Conservation (phyloP, 257 asterid genomes). For the Nicotiana obtusifolia region DNA sequence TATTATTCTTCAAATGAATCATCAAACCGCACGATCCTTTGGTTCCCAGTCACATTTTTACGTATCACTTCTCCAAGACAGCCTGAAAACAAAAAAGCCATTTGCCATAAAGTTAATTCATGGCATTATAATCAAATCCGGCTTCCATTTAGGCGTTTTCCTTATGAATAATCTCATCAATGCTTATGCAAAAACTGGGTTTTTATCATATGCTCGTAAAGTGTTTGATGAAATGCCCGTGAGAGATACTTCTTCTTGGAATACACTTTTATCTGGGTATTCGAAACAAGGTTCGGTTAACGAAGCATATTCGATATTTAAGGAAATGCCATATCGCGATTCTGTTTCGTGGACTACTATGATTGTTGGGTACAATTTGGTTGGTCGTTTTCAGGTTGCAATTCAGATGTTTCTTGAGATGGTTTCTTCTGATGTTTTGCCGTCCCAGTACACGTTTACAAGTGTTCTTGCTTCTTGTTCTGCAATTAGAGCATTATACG, state of each 20-base stretch:
- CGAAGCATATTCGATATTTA: slow-evolving; percentile 48
- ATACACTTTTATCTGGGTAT: slow-evolving; percentile 70
- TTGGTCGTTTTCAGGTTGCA: slow-evolving; percentile 41
- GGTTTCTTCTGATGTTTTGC: slow-evolving; percentile 38
- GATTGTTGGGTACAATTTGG: slow-evolving; percentile 62
- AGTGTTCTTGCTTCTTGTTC: slow-evolving; percentile 70
- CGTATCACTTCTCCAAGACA: slow-evolving; percentile 52
- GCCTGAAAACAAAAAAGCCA: slow-evolving; percentile 46
- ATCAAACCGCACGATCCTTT: neutral
- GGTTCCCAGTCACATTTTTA: slow-evolving; percentile 31
- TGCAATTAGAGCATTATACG: slow-evolving; percentile 34
- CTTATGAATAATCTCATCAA: slow-evolving; percentile 62
- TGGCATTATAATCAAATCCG: slow-evolving; percentile 47
- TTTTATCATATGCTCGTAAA: slow-evolving; percentile 41
- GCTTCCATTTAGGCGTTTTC: slow-evolving; percentile 50
- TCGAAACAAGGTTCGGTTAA: slow-evolving; percentile 48
- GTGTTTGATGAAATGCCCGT: slow-evolving; percentile 71
- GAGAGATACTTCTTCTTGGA: slow-evolving; percentile 58
- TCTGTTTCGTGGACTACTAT: slow-evolving; percentile 83
- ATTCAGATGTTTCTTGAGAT: slow-evolving; percentile 53
- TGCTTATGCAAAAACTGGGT: slow-evolving; percentile 53
- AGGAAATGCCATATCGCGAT: slow-evolving; percentile 49
- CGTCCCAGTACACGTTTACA: slow-evolving; percentile 62
- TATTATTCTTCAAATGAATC: neutral
- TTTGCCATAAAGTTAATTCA: slow-evolving; percentile 39